These are phyloP conservation scores for Circinella minor DNA, from an alignment of 371 early-diverging fungal genomes.

Conservation along the genomic window DNA sequence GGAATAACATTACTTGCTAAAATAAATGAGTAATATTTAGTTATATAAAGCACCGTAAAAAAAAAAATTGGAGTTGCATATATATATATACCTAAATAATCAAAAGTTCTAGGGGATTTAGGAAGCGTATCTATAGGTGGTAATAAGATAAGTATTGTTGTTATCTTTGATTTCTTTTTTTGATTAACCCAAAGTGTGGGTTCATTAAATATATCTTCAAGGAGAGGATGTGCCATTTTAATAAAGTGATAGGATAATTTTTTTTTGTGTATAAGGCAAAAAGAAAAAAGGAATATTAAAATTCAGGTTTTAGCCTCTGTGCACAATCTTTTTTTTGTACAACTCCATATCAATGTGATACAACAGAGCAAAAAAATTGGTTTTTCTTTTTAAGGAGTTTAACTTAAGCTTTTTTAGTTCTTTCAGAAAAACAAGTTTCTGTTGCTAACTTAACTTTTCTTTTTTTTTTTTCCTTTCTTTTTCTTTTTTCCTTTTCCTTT, in stretches of 20 bases:
- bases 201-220: constrained; percentile 23
- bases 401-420: no score
- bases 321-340: no score
- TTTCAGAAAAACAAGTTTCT: no score
- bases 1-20: constrained; percentile 36
- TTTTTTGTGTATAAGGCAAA: neutral
- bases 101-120: constrained; percentile 17
- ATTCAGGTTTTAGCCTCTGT: no score
- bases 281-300: neutral
- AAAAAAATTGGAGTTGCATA: no score
- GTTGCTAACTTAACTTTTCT: no score
- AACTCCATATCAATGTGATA: no score
- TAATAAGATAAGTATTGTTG: constrained; percentile 23
- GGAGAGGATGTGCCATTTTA: constrained; percentile 14
- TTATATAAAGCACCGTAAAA: no score
- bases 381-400: no score
- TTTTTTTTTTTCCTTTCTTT: no score
- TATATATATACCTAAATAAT: constrained; percentile 29
- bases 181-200: constrained; percentile 12
- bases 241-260: neutral
- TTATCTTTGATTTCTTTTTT: constrained; percentile 6
- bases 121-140: constrained; percentile 28
- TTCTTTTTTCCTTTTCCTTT: no score
- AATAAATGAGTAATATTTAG: neutral
- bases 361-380: no score